A percentile compares a stretch with the other conserved stretches of the same genome.
Conservation (phyloP, 2,329 filamentous ascomycete species). For the Aureobasidium uvarum region DNA sequence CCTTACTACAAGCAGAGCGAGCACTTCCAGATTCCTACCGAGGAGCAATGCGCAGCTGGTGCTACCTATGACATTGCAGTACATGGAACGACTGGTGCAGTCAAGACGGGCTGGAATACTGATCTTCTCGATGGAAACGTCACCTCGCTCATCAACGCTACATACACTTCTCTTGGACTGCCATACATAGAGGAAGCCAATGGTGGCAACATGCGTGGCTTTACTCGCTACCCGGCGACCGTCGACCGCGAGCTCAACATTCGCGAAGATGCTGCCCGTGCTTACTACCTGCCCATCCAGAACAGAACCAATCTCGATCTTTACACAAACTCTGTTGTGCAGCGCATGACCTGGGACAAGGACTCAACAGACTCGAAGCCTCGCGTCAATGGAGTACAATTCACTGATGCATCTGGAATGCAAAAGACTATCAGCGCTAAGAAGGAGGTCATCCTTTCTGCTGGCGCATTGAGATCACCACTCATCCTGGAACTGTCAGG, state of each 20-base stretch:
- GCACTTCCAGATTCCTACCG: conserved; percentile 12
- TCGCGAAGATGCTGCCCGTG: conserved; percentile 49
- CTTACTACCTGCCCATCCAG: conserved; percentile 49
- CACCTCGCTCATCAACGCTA: conserved; percentile 39
- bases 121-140: neutral
- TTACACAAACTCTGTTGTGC: conserved; percentile 45
- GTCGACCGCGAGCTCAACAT: conserved; percentile 41
- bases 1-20: conserved; percentile 30
- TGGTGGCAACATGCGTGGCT: conserved; percentile 47
- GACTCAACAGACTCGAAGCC: neutral
- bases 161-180: conserved; percentile 40
- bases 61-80: neutral
- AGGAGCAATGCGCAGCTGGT: neutral
- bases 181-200: conserved; percentile 46
- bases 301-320: conserved; percentile 46
- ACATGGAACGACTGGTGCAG: conserved; percentile 26
- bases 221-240: conserved; percentile 45
- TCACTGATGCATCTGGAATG: conserved; percentile 15
- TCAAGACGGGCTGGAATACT: conserved; percentile 17
- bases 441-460: conserved; percentile 40
- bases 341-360: conserved; percentile 44
- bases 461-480: conserved; percentile 39
- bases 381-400: conserved; percentile 15
- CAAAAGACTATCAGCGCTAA: conserved; percentile 30
- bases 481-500: conserved; percentile 41